phyloP scores from a whole-genome alignment of 1,284 basidiomycete species.

The Singerocomus rubriflavus region DNA sequence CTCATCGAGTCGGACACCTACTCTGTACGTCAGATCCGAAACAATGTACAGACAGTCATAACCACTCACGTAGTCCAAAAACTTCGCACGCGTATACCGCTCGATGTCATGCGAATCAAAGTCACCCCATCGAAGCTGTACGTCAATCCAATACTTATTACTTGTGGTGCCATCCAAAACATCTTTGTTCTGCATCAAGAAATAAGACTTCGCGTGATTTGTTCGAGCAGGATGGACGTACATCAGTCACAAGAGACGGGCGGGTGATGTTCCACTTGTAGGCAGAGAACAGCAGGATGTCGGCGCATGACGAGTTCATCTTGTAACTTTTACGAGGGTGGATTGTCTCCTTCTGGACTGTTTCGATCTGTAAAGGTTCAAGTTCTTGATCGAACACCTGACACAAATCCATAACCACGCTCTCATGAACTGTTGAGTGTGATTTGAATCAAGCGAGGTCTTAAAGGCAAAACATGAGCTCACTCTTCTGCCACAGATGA shows the following conservation, averaged over 20 bases:
- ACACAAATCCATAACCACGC: slow-evolving; percentile 97
- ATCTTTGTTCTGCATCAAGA: slow-evolving; percentile 71
- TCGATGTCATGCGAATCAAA: slow-evolving; percentile 99
- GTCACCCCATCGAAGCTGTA: slow-evolving; percentile 98
- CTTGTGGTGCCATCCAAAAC: slow-evolving; percentile 95
- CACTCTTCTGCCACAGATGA: slow-evolving; percentile 98
- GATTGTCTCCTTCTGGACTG: slow-evolving; percentile 99
- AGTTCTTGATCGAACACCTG: slow-evolving; percentile 99
- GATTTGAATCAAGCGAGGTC: slow-evolving; percentile 10
- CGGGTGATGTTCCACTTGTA: slow-evolving; percentile 99
- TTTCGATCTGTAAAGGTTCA: slow-evolving; percentile 98
- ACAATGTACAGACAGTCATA: neutral
- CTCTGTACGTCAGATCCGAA: slow-evolving; percentile 14
- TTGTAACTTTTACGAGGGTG: slow-evolving; percentile 99
- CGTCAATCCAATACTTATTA: slow-evolving; percentile 99
- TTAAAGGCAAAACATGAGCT: slow-evolving; percentile 32
- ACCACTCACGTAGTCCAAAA: slow-evolving; percentile 82
- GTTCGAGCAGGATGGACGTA: slow-evolving; percentile 35
- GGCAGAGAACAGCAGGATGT: slow-evolving; percentile 95
- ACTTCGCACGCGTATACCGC: slow-evolving; percentile 96
- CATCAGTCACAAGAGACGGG: slow-evolving; percentile 94
- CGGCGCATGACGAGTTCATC: slow-evolving; percentile 98
- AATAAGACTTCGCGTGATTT: slow-evolving; percentile 2
- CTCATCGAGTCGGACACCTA: slow-evolving; percentile 93
- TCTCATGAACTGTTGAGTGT: slow-evolving; percentile 63